Base-by-base conservation (phyloP, 2,329 filamentous ascomycete genomes). In the Fusarium sp. region DNA sequence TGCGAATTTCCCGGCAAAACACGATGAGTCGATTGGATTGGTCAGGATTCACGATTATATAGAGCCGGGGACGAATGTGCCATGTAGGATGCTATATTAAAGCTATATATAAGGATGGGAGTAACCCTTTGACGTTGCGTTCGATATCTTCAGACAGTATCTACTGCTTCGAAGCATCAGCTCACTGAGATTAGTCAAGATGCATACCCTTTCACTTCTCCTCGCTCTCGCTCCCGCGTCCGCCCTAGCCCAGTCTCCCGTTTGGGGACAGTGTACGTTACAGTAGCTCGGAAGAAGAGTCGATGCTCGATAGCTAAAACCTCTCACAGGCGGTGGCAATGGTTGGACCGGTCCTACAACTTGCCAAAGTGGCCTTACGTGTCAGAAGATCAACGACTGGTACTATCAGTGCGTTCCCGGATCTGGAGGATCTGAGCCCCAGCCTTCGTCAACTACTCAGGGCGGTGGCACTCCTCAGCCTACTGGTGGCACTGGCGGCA, bases 361-460 rank as follows among this genome's bases (percentile, higher is more conserved):
- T 3, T 70, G 67, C 15, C 31, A 24, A 1, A 52, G 59, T 22
- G 67, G 67, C 15, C 31, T 70, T 7, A 70, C 11, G 24, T 70
- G 67, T 49, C 20, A 48, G 15, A 70, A 70, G 59, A 39, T 70
- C 31, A 70, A 70, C 47, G 67, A 70, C 14, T 70, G 4, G 5
- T 70, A 70, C 41, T 70, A 22, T 20, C 67, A 70, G 36, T 70
- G 67, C 33, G 12, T 70, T n/a, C 67, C 67, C 6, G 67, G 67
- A 39, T 39, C 51, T 26, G 48, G 57, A 18, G 38, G 66, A 41
- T 5, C 65, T 22, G 15, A 55, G 2, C 18, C 51, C 22, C 35
- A 52, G 33, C 45, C 67, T 1, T 61, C 64, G 20, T 41, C 35
- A 55, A 28, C 54, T 17, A 24, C 56, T 8, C 31, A 49, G 42